phyloP scores from a whole-genome alignment of 176 grass and related monocot species.

The Dactylis glomerata region DNA sequence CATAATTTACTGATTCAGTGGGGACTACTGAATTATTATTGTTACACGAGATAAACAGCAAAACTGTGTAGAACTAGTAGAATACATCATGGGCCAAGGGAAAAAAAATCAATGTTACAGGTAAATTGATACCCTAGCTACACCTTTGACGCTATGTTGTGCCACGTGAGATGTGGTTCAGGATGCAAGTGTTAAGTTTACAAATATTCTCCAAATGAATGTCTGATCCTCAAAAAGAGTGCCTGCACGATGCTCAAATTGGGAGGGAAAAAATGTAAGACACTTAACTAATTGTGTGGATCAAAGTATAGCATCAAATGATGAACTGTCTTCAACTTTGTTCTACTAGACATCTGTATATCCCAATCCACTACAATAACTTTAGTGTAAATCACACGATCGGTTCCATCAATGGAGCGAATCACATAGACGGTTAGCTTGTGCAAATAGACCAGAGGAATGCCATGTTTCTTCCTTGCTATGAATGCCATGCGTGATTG shows the following conservation, averaged over 20 bases:
- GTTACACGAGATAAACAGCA: conserved; percentile 15
- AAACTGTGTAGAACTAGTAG: conserved; percentile 30
- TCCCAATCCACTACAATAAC: background rate
- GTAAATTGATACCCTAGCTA: conserved; percentile 35
- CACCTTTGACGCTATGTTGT: background rate
- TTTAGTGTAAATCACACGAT: background rate
- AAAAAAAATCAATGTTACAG: conserved; percentile 1
- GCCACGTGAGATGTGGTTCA: conserved; percentile 9
- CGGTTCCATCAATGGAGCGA: conserved; percentile 1
- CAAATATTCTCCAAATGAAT: conserved; percentile 16
- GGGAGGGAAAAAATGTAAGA: background rate
- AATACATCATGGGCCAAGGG: conserved; percentile 14
- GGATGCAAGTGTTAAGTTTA: conserved; percentile 6
- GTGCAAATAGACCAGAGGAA: background rate
- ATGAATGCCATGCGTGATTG: background rate
- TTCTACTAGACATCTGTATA: conserved; percentile 4
- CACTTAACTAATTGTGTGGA: background rate
- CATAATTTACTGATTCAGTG: conserved; percentile 17
- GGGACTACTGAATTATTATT: conserved; percentile 17
- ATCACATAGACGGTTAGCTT: background rate
- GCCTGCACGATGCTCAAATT: conserved; percentile 30
- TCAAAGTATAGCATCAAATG: conserved; percentile 23
- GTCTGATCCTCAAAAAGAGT: conserved; percentile 28
- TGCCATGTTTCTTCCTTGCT: background rate
- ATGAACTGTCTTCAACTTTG: conserved; percentile 6